A percentile compares a stretch with the other conserved stretches of the same genome.
Evolutionary conservation across 2,329 filamentous ascomycete genomes (phyloP).

Genomic region (Xylariaceae sp.): DNA sequence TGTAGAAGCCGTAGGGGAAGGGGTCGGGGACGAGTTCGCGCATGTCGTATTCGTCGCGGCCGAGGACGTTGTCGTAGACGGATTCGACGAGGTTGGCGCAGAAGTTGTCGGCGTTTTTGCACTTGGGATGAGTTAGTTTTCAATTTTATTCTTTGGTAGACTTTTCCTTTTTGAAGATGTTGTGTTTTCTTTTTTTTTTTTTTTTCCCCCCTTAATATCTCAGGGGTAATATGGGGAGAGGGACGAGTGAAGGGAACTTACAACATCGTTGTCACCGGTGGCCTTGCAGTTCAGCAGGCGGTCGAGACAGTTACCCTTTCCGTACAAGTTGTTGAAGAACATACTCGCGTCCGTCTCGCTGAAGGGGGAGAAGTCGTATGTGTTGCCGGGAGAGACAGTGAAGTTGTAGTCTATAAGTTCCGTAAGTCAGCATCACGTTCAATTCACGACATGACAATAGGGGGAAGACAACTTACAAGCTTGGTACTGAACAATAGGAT

Average conservation of each 20-base stretch:
- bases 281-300: slow-evolving; percentile 50
- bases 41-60: slow-evolving; percentile 56
- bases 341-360: slow-evolving; percentile 43
- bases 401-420: slow-evolving; percentile 46
- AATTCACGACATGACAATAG: not conserved
- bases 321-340: slow-evolving; percentile 56
- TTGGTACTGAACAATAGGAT: slow-evolving; percentile 50
- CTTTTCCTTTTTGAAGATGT: not conserved
- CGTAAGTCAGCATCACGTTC: not conserved
- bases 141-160: not conserved
- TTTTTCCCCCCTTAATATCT: too few species aligned
- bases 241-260: slow-evolving; percentile 4
- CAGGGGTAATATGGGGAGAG: not conserved
- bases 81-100: slow-evolving; percentile 49
- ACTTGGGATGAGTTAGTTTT: slow-evolving; percentile 27
- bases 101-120: slow-evolving; percentile 49
- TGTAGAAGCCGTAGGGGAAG: slow-evolving; percentile 51
- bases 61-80: slow-evolving; percentile 45
- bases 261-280: slow-evolving; percentile 42
- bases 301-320: slow-evolving; percentile 55
- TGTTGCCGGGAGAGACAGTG: slow-evolving; percentile 50
- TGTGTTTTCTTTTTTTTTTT: not conserved
- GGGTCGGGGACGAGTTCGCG: slow-evolving; percentile 50
- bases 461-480: slow-evolving; percentile 32
- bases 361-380: slow-evolving; percentile 49